A percentile compares a stretch with the other conserved stretches of the same genome.
Conservation (phyloP, 129 eudicot genomes). For the Erigeron canadensis region DNA sequence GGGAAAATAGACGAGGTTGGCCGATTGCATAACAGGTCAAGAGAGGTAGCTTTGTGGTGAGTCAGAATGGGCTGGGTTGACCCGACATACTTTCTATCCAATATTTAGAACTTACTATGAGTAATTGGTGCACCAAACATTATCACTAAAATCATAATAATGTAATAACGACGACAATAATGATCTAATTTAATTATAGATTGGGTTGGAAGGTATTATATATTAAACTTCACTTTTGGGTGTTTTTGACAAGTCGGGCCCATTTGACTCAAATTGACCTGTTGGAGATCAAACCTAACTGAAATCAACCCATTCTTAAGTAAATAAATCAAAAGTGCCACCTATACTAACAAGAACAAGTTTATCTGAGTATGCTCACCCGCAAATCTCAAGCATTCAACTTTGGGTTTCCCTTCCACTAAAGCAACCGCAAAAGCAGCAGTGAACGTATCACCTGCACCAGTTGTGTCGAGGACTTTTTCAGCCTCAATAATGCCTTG, state of each 20-base stretch:
- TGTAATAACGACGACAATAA: no score
- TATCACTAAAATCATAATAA: no score
- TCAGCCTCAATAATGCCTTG: constrained; percentile 79
- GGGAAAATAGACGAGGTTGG: neutral
- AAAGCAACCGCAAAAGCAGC: constrained; percentile 97
- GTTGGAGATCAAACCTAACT: neutral
- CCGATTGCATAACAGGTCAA: neutral
- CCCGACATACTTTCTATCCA: neutral
- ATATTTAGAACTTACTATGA: no score
- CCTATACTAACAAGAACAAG: neutral
- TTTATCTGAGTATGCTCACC: constrained; percentile 58
- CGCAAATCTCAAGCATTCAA: constrained; percentile 86
- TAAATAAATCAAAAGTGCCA: neutral
- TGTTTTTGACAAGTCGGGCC: neutral
- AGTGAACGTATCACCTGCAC: constrained; percentile 97
- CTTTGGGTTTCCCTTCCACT: constrained; percentile 79
- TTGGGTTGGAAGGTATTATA: no score
- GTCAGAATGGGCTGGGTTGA: neutral
- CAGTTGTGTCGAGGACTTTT: constrained; percentile 86
- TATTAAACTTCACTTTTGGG: neutral
- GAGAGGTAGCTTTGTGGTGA: neutral
- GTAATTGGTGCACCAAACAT: neutral
- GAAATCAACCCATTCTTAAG: neutral
- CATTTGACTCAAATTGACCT: neutral
- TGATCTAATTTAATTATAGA: no score